Evolutionary conservation across 1,284 basidiomycete genomes (phyloP).

Genomic region (Coniferiporia weirii): DNA sequence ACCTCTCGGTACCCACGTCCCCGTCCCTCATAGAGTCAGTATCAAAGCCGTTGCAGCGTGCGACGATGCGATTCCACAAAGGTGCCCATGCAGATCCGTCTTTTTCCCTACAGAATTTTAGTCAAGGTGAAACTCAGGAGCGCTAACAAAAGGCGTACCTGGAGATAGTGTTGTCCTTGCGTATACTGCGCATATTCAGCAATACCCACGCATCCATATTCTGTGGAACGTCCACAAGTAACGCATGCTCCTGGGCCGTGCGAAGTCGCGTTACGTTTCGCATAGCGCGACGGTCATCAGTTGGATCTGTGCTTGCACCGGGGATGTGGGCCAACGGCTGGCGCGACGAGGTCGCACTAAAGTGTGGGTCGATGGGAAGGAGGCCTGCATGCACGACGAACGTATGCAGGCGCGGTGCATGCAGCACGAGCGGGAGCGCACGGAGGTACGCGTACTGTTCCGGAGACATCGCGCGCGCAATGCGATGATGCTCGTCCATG

Average conservation of each 20-base stretch:
- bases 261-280: conserved; percentile 29
- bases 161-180: conserved; percentile 46
- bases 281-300: conserved; percentile 20
- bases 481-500: conserved; percentile 68
- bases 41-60: conserved; percentile 54
- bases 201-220: conserved; percentile 71
- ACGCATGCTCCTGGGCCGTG: conserved; percentile 48
- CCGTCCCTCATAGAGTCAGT: neutral
- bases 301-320: neutral
- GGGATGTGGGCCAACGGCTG: conserved; percentile 71
- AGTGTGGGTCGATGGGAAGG: conserved; percentile 62
- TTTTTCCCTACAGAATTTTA: conserved; percentile 28
- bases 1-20: neutral
- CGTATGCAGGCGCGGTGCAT: conserved; percentile 71
- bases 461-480: conserved; percentile 59
- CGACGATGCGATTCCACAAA: conserved; percentile 70
- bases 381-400: conserved; percentile 84
- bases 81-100: conserved; percentile 70
- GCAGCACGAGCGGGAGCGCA: conserved; percentile 65
- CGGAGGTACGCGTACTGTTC: conserved; percentile 65
- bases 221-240: conserved; percentile 63
- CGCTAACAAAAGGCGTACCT: conserved; percentile 29
- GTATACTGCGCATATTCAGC: conserved; percentile 72
- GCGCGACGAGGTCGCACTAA: conserved; percentile 37
- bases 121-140: neutral